These are phyloP conservation scores for Gypsophila paniculata DNA, from an alignment of 179 eudicot species.

Conservation along the genomic window DNA sequence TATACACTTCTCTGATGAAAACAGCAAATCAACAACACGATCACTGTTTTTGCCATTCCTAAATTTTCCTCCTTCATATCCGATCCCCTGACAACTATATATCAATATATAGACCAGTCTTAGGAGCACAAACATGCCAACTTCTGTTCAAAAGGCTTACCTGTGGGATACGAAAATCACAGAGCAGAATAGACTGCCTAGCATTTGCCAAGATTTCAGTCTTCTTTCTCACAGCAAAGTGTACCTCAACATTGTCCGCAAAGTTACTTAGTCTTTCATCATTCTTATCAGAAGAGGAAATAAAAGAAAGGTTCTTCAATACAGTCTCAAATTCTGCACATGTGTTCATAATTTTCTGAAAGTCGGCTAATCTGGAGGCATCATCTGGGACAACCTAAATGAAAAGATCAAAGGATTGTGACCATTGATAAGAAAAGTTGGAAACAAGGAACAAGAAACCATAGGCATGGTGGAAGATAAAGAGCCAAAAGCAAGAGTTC, in stretches of 20 bases:
- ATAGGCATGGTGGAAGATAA: not conserved
- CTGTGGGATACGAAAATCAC: constrained; percentile 64
- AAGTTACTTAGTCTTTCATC: constrained; percentile 74
- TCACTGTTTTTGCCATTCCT: constrained; percentile 34
- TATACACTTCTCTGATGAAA: constrained; percentile 72
- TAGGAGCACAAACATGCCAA: constrained; percentile 1
- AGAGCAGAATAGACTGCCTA: constrained; percentile 67
- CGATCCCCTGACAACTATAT: constrained; percentile 44
- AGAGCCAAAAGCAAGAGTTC: not conserved
- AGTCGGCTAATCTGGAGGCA: constrained; percentile 86
- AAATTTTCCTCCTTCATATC: constrained; percentile 29
- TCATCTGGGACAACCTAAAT: constrained; percentile 86
- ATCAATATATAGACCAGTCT: constrained; percentile 23
- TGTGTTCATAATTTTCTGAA: constrained; percentile 57
- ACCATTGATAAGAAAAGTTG: constrained; percentile 6
- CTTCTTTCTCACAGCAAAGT: constrained; percentile 89
- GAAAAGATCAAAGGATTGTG: constrained; percentile 13
- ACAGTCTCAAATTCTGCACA: constrained; percentile 71
- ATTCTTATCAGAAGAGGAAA: constrained; percentile 62
- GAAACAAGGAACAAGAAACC: not conserved
- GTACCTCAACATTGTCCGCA: constrained; percentile 92
- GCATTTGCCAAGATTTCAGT: constrained; percentile 81
- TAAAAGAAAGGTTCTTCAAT: constrained; percentile 75
- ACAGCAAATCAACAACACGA: constrained; percentile 62
- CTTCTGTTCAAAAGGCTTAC: constrained; percentile 38